Percentiles rank a stretch among this genome's conserved stretches.
phyloP scores from a whole-genome alignment of 129 eudicot genomes.

The Artemisia annua region DNA sequence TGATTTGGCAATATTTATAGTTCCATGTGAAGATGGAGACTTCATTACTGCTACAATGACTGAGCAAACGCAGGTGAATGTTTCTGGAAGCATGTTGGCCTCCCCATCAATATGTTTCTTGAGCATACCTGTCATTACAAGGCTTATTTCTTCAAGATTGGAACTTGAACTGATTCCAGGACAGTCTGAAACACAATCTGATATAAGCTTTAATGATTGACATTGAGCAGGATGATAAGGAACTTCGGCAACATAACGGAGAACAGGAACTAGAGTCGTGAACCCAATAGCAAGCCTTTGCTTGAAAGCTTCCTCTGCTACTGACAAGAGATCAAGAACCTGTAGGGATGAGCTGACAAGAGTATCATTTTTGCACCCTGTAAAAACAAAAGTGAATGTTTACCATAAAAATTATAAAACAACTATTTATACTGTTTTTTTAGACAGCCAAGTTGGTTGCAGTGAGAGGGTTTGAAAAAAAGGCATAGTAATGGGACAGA shows the following conservation, averaged over 20 bases:
- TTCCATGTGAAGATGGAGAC: slow-evolving; percentile 63
- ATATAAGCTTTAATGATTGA: slow-evolving; percentile 64
- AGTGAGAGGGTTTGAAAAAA: background rate
- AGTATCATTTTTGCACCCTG: slow-evolving; percentile 82
- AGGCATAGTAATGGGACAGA: background rate
- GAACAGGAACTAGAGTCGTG: slow-evolving; percentile 69
- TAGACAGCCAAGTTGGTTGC: slow-evolving; percentile 1
- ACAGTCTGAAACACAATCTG: slow-evolving; percentile 58
- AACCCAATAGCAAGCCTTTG: slow-evolving; percentile 90
- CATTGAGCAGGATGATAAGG: slow-evolving; percentile 85
- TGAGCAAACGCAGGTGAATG: slow-evolving; percentile 70
- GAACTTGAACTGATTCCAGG: slow-evolving; percentile 80
- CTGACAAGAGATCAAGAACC: slow-evolving; percentile 79
- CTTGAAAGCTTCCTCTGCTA: slow-evolving; percentile 65
- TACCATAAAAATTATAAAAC: background rate
- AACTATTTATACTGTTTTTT: background rate
- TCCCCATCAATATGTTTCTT: slow-evolving; percentile 71
- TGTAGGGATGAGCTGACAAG: slow-evolving; percentile 66
- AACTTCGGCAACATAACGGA: slow-evolving; percentile 74
- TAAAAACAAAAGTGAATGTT: slow-evolving; percentile 20
- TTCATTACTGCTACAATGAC: slow-evolving; percentile 73
- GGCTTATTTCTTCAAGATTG: slow-evolving; percentile 62
- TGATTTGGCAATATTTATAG: slow-evolving; percentile 41
- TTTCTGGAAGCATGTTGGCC: slow-evolving; percentile 74
- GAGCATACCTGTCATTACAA: slow-evolving; percentile 59